phyloP scores from a whole-genome alignment of 306 rosid genomes.

The Prinsepia uniflora region DNA sequence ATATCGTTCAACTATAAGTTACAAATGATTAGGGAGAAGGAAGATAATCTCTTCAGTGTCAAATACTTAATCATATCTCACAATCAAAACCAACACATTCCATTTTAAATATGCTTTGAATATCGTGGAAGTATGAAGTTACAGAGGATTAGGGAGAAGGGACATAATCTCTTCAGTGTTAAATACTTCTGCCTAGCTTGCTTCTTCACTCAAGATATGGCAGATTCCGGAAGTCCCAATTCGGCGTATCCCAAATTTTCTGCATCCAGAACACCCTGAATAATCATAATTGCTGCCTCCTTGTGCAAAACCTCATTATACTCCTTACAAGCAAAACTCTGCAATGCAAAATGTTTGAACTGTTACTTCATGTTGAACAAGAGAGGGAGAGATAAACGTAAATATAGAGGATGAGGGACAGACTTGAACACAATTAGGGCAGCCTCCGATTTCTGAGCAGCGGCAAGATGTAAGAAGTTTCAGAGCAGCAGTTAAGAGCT shows the following conservation, averaged over 20 bases:
- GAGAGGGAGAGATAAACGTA: background rate
- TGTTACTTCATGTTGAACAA: background rate
- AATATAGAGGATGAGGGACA: conserved; percentile 14
- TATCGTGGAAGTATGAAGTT: too few species aligned
- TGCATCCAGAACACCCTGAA: conserved; percentile 74
- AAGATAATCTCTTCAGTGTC: background rate
- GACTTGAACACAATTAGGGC: conserved; percentile 89
- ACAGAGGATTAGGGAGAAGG: background rate
- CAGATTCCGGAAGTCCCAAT: background rate
- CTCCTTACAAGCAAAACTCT: conserved; percentile 75
- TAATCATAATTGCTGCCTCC: conserved; percentile 74
- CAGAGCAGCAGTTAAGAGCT: conserved; percentile 67
- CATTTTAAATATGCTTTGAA: too few species aligned
- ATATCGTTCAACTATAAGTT: too few species aligned
- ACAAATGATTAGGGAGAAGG: background rate
- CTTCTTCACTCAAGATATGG: conserved; percentile 8
- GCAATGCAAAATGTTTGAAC: conserved; percentile 23
- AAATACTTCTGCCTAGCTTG: background rate
- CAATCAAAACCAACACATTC: too few species aligned
- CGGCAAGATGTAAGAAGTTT: conserved; percentile 72
- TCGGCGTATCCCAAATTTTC: conserved; percentile 29
- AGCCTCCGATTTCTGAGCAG: conserved; percentile 61
- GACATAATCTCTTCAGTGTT: background rate
- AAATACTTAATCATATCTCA: background rate
- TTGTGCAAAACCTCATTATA: conserved; percentile 84